These are phyloP conservation scores for Macadamia integrifolia DNA, from an alignment of 164 flowering plant genomes.

Conservation along the genomic window DNA sequence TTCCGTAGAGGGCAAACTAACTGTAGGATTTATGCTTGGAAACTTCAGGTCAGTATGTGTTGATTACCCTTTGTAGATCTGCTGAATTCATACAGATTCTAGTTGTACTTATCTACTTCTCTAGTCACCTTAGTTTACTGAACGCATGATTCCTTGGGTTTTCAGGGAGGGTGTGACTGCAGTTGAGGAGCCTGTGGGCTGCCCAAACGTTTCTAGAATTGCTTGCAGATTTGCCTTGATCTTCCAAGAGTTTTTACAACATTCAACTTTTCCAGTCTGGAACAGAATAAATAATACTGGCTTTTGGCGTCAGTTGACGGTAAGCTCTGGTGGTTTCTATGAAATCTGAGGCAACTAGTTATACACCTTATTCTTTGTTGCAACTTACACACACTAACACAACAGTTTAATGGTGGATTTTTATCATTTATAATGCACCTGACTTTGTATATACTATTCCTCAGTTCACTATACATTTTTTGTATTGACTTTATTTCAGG, in stretches of 20 bases:
- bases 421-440: no score
- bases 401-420: not conserved
- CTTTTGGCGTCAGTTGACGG: conserved; percentile 94
- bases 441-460: no score
- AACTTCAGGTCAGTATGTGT: conserved; percentile 66
- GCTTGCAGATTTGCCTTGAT: conserved; percentile 68
- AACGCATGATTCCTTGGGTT: conserved; percentile 6
- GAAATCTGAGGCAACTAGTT: not conserved
- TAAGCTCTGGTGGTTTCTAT: conserved; percentile 23
- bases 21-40: conserved; percentile 92
- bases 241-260: conserved; percentile 72
- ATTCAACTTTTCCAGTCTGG: conserved; percentile 74
- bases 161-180: conserved; percentile 92
- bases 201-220: conserved; percentile 78
- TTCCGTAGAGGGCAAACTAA: conserved; percentile 65
- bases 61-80: conserved; percentile 6
- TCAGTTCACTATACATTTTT: not conserved
- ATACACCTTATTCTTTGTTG: not conserved
- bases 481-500: conserved; percentile 33
- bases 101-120: not conserved
- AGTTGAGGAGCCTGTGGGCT: conserved; percentile 74
- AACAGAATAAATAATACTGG: conserved; percentile 81
- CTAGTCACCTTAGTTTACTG: conserved; percentile 4
- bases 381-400: not conserved
- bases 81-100: conserved; percentile 1